These are phyloP conservation scores for Ophiocordyceps camponoti-floridani DNA, from an alignment of 2,329 filamentous ascomycete species.

Conservation along the genomic window DNA sequence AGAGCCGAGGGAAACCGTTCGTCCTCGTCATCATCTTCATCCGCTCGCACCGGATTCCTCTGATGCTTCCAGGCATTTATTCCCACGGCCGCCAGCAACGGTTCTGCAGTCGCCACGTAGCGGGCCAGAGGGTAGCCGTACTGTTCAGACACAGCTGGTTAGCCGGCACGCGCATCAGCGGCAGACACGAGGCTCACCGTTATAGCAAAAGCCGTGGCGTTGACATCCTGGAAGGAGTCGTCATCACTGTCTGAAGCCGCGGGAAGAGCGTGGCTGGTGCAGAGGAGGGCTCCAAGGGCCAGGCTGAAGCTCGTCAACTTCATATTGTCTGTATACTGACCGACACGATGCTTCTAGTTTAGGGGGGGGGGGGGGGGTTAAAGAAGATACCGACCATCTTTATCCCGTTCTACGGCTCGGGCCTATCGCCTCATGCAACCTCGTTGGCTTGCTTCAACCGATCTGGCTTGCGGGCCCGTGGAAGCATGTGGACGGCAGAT, in stretches of 20 bases:
- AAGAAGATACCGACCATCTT: background rate
- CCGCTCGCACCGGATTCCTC: background rate
- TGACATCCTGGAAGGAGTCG: background rate
- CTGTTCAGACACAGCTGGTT: background rate
- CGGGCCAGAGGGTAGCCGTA: constrained; percentile 2
- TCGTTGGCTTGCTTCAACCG: too few relatives aligned
- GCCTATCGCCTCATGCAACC: background rate
- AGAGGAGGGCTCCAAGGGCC: background rate
- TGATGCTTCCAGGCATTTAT: constrained; percentile 1
- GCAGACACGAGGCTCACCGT: background rate
- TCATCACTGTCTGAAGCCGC: background rate
- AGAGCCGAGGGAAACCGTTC: background rate
- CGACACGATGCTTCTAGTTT: too few relatives aligned
- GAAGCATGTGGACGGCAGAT: background rate
- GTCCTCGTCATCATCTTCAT: background rate
- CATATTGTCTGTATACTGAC: background rate
- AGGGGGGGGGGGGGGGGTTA: too few relatives aligned
- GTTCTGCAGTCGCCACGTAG: background rate
- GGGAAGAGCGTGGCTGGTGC: background rate
- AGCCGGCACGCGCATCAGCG: too few relatives aligned
- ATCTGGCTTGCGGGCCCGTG: too few relatives aligned
- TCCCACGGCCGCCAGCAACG: background rate
- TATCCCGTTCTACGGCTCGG: background rate
- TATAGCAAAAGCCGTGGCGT: constrained; percentile 1
- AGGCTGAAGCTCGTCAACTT: background rate